Evolutionary conservation across 495 filamentous ascomycete genomes (phyloP), one percentile per base, ranked within the genome.

Genomic region (Sporormia fimetaria): DNA sequence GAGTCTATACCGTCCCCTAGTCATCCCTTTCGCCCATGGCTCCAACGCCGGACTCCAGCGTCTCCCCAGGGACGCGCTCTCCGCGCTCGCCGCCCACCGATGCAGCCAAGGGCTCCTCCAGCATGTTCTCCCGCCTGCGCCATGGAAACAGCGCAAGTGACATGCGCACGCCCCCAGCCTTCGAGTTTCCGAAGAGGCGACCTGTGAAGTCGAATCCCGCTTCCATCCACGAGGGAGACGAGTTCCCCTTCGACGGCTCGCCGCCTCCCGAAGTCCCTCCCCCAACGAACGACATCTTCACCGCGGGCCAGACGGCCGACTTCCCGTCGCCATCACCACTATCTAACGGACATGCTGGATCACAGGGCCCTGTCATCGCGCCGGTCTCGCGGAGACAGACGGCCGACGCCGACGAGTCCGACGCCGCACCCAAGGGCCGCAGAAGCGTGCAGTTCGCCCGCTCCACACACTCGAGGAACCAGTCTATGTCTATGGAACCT

Each of bases 371-470:
- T 9, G 22, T 44, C 12, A 47, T 48, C 31, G 44, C 24, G 15
- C 34, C 45, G 8, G 22, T 51, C 11, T 49, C 44, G 42, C 38
- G 54, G 33, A 44, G 31, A 23, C 17, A 30, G 11, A 55, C 45
- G 2, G 52, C 47, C 9, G 48, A 55, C 28, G 42, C 39, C 6
- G 61, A 54, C 2, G 39, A 54, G 10, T 47, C 49, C 17, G 63
- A 49, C 14, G 31, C 31, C 22, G 41, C 61, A 4, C 57, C 63
- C n/a, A 49, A 60, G 3, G 57, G 52, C 1, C 44, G 63, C 3
- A 49, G 59, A 9, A 66, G 63, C 44, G 63, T 66, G 8, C 61
- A 64, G 33, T 66, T 66, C 48, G 58, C 55, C 8, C 54, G 63
- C n/a, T 40, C 47, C 12, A 29, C 39, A 21, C 52, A 57, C 14